Conservation (phyloP, 2,329 filamentous ascomycete species). For the Pseudogymnoascus sp. region DNA sequence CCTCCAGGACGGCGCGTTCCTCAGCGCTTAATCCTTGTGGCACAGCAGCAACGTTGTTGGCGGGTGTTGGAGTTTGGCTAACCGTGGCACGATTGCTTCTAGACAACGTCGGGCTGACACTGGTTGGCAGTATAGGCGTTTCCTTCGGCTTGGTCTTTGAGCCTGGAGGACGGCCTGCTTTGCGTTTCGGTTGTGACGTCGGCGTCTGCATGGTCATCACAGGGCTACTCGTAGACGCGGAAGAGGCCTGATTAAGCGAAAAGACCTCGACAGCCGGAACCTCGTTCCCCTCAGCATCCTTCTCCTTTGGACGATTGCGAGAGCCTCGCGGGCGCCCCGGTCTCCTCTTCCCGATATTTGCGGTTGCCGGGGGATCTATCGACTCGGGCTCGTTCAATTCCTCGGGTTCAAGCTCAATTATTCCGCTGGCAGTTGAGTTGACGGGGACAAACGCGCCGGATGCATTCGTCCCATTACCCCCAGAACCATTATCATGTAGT, state of each 20-base stretch:
- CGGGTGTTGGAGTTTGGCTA: not conserved
- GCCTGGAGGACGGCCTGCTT: not conserved
- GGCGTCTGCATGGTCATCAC: not conserved
- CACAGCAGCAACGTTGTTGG: not conserved
- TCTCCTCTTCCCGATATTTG: constrained; percentile 24
- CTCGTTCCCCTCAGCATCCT: constrained; percentile 8
- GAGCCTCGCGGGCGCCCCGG: constrained; percentile 44
- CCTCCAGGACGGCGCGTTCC: constrained; percentile 26
- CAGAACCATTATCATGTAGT: not conserved
- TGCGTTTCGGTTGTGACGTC: not conserved
- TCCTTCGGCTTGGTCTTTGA: constrained; percentile 1
- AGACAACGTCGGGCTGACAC: not conserved
- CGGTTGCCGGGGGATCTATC: constrained; percentile 4
- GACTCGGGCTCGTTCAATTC: not conserved
- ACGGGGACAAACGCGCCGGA: not conserved
- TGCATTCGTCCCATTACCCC: not conserved
- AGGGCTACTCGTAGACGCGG: not conserved
- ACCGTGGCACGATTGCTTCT: not conserved
- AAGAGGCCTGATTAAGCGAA: not conserved
- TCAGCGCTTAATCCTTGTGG: constrained; percentile 23
- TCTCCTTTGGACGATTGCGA: constrained; percentile 39
- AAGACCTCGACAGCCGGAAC: not conserved
- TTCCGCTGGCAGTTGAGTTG: constrained; percentile 14
- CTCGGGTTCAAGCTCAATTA: not conserved
- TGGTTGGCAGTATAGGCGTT: not conserved